These are phyloP conservation scores for Dalbergia oliveri DNA, from an alignment of 306 rosid species.

Conservation along the genomic window DNA sequence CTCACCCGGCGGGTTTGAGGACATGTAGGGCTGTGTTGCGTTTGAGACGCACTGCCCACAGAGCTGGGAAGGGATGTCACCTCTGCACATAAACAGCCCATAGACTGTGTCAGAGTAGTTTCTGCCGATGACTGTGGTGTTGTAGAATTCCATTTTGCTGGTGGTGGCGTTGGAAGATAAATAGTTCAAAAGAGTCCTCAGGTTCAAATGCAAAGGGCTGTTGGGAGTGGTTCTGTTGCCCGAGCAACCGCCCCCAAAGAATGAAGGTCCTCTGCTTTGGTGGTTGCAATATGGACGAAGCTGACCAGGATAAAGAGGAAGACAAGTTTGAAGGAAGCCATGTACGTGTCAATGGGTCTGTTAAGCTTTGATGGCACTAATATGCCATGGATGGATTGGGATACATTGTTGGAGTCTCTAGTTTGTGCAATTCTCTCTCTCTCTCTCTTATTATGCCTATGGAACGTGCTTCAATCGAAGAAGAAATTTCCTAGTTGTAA, in stretches of 20 bases:
- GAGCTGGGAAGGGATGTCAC: neutral
- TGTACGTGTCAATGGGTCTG: neutral
- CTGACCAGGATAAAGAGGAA: neutral
- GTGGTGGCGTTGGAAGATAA: conserved; percentile 46
- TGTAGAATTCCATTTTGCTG: conserved; percentile 32
- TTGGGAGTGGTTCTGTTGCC: conserved; percentile 15
- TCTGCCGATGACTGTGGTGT: conserved; percentile 36
- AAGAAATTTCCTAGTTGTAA: too few relatives aligned
- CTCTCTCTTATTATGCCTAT: too few relatives aligned
- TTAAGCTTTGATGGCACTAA: neutral
- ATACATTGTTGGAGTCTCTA: neutral
- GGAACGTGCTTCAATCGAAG: neutral
- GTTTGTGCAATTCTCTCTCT: neutral
- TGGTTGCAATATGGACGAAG: neutral
- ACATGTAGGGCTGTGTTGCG: neutral
- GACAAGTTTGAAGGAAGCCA: neutral
- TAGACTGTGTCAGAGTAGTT: neutral
- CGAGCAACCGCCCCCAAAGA: neutral
- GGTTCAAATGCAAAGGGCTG: conserved; percentile 45
- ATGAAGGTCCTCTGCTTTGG: neutral
- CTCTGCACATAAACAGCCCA: neutral
- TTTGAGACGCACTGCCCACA: neutral
- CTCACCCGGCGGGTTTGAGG: neutral
- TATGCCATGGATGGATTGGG: neutral
- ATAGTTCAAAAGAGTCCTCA: conserved; percentile 33